Base-by-base conservation (phyloP, 495 filamentous ascomycete species). In the Podospora comata region DNA sequence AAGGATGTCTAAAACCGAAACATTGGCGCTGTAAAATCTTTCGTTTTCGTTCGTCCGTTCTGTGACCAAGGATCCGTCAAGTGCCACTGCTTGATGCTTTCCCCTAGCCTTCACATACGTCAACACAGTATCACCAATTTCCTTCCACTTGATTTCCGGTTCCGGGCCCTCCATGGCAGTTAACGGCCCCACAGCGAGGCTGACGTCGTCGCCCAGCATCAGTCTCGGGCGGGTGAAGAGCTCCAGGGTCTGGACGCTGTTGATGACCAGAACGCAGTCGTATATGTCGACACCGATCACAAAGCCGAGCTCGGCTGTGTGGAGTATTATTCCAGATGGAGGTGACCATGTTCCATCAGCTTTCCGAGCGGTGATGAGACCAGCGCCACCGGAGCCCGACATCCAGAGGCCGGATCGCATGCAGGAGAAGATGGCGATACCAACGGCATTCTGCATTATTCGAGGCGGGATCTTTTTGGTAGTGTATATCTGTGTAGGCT, bases 371-470 rank as follows among this genome's bases (percentile, higher is more conserved):
- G 96, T 83, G 60, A 97, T 83, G 26, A 97, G 83, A 59, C 93
- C 93, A 71, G 91, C 92, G 13, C 91, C 91, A 32, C 93, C 92
- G 6, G 93, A 93, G 34, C 93, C 93, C 65, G 92, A 92, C 53
- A 94, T 82, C 93, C 93, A 97, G 19, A 97, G 84, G 44, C 93
- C 93, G 19, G 92, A 92, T 62, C 93, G 89, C 91, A 97, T 94
- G 23, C 91, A 94, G 0, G 93, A 96, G 81, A 97, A 97, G 69
- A 97, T 89, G 28, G 92, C 92, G 48, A 97, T 79, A 15, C 92
- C 93, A 73, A 94, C 92, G 13, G 93, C 93, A 78, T 91, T 89
- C 72, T 89, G 85, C 65, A 97, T 90, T 59, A 96, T 92, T 74
- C 90, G 80, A 34, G 87, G 78, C 0, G 93, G 93, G 28, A 97